These are phyloP conservation scores for Paramecium biaurelia DNA, from an alignment of 73 alveolate species.

Conservation along the genomic window DNA sequence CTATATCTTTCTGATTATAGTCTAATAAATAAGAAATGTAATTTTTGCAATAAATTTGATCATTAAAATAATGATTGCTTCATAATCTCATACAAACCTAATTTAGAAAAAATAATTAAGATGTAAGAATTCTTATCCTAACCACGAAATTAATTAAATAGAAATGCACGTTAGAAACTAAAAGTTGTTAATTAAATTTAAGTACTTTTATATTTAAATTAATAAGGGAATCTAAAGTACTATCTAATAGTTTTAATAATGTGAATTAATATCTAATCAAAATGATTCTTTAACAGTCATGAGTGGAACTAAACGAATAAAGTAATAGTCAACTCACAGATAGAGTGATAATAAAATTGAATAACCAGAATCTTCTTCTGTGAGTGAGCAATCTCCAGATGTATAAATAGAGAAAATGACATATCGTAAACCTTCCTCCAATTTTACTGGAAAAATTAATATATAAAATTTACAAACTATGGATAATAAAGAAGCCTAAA, in stretches of 20 bases:
- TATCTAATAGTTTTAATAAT: neutral
- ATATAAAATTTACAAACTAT: neutral
- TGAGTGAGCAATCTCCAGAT: neutral
- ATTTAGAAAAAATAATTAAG: neutral
- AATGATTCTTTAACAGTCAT: neutral
- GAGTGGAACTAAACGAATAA: neutral
- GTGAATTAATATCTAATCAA: neutral
- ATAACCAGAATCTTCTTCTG: neutral
- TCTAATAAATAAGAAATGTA: neutral
- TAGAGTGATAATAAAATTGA: neutral
- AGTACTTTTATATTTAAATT: neutral
- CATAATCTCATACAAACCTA: constrained; percentile 5
- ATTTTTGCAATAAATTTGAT: neutral
- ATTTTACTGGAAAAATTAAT: neutral
- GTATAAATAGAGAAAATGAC: neutral
- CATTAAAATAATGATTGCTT: neutral
- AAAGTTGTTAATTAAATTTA: neutral
- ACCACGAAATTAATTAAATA: neutral
- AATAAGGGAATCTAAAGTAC: neutral
- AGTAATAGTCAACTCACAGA: neutral
- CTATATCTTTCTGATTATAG: neutral
- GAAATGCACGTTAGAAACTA: neutral
- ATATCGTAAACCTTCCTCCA: neutral
- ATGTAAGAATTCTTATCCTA: neutral
- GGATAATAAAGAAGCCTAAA: neutral